Evolutionary conservation across 2,329 filamentous ascomycete genomes (phyloP).

Genomic region (Sporothrix inflata): DNA sequence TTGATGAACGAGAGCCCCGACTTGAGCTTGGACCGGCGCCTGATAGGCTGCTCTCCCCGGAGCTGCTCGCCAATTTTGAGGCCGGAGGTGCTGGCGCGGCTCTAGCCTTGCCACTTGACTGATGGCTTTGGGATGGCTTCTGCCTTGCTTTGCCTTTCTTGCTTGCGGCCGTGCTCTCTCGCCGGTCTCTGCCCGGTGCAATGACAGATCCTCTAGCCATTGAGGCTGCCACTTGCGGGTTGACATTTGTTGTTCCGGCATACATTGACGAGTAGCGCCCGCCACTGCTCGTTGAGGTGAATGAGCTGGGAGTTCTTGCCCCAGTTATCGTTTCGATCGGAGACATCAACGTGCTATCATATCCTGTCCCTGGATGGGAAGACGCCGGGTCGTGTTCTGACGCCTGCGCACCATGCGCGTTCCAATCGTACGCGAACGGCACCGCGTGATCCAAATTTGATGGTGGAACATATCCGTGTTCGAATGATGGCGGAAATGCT

Average conservation of each 20-base stretch:
- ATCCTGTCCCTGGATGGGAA: background rate
- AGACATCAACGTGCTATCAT: background rate
- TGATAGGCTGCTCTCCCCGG: slow-evolving; percentile 4
- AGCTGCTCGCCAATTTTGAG: background rate
- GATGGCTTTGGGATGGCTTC: background rate
- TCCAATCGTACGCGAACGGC: slow-evolving; percentile 20
- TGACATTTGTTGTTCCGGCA: background rate
- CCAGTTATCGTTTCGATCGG: background rate
- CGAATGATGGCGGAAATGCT: background rate
- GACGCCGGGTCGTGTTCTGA: background rate
- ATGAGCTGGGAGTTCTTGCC: background rate
- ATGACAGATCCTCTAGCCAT: background rate
- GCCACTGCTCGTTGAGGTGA: slow-evolving; percentile 25
- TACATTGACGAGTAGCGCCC: slow-evolving; percentile 3
- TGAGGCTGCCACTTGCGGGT: background rate
- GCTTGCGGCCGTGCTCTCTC: background rate
- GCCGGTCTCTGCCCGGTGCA: background rate
- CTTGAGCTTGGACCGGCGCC: background rate
- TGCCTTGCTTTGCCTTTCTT: slow-evolving; percentile 17
- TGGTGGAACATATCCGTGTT: background rate
- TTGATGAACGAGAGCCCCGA: background rate
- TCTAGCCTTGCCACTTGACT: background rate
- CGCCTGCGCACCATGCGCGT: background rate
- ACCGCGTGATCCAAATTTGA: background rate
- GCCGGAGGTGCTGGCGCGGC: background rate